Evolutionary conservation across 2,329 filamentous ascomycete genomes (phyloP).

Genomic region (Fusarium sp.): DNA sequence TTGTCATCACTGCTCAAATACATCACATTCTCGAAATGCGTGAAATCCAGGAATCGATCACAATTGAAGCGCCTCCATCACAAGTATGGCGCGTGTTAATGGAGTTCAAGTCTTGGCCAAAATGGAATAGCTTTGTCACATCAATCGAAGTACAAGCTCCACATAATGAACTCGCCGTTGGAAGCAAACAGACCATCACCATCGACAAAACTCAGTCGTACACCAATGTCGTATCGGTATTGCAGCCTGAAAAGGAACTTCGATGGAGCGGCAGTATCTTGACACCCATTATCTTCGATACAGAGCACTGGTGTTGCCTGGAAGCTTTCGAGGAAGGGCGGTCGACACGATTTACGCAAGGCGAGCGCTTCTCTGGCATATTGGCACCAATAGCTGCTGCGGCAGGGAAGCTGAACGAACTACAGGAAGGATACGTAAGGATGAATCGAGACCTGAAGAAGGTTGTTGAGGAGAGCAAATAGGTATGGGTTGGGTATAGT

Average conservation of each 20-base stretch:
- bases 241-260: background rate
- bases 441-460: slow-evolving; percentile 2
- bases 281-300: background rate
- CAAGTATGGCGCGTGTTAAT: background rate
- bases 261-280: slow-evolving; percentile 5
- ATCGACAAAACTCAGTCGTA: background rate
- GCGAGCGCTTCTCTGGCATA: slow-evolving; percentile 1
- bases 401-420: background rate
- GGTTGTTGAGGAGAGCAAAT: background rate
- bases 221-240: background rate
- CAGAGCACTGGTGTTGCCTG: slow-evolving; percentile 4
- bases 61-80: background rate
- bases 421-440: background rate
- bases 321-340: fast-evolving
- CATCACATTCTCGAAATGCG: background rate
- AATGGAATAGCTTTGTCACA: slow-evolving; percentile 15
- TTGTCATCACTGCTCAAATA: too few species aligned
- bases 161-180: background rate
- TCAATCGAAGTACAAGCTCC: background rate
- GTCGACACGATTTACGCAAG: background rate
- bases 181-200: slow-evolving; percentile 8
- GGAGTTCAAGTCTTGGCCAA: background rate
- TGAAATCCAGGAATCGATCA: slow-evolving; percentile 5
- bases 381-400: background rate
- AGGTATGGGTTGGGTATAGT: too few species aligned